Percentiles rank a stretch among this genome's conserved stretches.
These are phyloP conservation scores for Lasiosphaeris hirsuta DNA, from an alignment of 495 filamentous ascomycete species.

Conservation along the genomic window DNA sequence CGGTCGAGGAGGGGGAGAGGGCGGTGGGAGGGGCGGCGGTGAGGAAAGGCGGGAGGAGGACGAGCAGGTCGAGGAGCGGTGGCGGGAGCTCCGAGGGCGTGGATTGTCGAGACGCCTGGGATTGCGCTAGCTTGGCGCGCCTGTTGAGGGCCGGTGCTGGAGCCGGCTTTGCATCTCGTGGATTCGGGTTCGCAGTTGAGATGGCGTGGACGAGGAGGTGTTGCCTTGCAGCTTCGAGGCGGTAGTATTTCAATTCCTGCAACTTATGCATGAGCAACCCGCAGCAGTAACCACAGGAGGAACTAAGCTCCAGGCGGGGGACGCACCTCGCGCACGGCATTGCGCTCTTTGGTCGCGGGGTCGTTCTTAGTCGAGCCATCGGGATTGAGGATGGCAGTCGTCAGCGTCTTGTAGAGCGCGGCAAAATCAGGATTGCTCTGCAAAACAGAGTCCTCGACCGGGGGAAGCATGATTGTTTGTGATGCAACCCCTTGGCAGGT, in stretches of 20 bases:
- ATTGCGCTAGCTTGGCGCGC: slow-evolving; percentile 14
- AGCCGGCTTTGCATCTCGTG: slow-evolving; percentile 17
- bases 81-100: slow-evolving; percentile 18
- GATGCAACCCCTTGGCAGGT: background rate
- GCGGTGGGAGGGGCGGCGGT: slow-evolving; percentile 11
- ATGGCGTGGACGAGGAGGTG: slow-evolving; percentile 42
- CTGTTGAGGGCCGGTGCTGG: slow-evolving; percentile 20
- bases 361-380: slow-evolving; percentile 61
- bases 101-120: slow-evolving; percentile 5
- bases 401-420: slow-evolving; percentile 58
- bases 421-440: slow-evolving; percentile 64
- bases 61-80: slow-evolving; percentile 40
- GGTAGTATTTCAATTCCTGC: slow-evolving; percentile 40
- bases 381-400: slow-evolving; percentile 54
- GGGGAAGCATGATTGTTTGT: slow-evolving; percentile 55
- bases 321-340: slow-evolving; percentile 51
- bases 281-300: too few relatives aligned
- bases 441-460: slow-evolving; percentile 59
- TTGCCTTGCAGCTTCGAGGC: slow-evolving; percentile 38
- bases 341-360: slow-evolving; percentile 49
- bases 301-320: background rate
- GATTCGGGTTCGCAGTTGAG: slow-evolving; percentile 21
- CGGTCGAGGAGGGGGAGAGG: slow-evolving; percentile 21
- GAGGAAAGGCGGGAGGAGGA: slow-evolving; percentile 41
- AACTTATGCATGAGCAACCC: too few relatives aligned